Percentiles rank a stretch among this genome's conserved stretches.
Conservation (phyloP, 768 basidiomycete genomes). For the Tricholoma sp. region DNA sequence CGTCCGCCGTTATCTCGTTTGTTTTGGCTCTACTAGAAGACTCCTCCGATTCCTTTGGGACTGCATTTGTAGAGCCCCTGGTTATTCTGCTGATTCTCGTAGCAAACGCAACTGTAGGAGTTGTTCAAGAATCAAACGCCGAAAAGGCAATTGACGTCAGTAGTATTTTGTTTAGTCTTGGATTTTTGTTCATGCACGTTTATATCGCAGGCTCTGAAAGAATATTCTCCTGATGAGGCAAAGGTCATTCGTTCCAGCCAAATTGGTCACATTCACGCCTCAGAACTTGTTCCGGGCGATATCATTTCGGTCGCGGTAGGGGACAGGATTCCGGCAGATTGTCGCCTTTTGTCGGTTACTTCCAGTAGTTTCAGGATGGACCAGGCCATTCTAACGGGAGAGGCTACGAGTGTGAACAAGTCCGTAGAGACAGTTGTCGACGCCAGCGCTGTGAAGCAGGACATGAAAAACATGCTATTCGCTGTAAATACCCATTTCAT, state of each 20-base stretch:
- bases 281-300: constrained; percentile 92
- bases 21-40: constrained; percentile 86
- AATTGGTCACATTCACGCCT: constrained; percentile 71
- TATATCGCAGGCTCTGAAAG: constrained; percentile 74
- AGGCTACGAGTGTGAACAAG: constrained; percentile 88
- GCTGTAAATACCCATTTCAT: constrained; percentile 46
- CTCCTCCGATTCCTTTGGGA: constrained; percentile 57
- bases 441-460: constrained; percentile 85
- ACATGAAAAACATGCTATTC: constrained; percentile 97
- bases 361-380: constrained; percentile 94
- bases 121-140: constrained; percentile 94
- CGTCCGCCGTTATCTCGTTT: constrained; percentile 90
- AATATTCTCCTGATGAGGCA: constrained; percentile 96
- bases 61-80: constrained; percentile 91
- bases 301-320: constrained; percentile 89
- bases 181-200: constrained; percentile 2
- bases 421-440: constrained; percentile 63
- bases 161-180: constrained; percentile 12
- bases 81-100: constrained; percentile 95
- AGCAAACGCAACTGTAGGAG: constrained; percentile 96
- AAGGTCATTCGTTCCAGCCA: constrained; percentile 77
- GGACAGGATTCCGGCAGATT: constrained; percentile 94
- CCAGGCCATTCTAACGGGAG: constrained; percentile 95
- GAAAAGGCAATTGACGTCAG: constrained; percentile 96
- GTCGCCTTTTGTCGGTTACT: constrained; percentile 80